Evolutionary conservation across 208 protist species (phyloP).

Genomic region (Trichomonas tenax): DNA sequence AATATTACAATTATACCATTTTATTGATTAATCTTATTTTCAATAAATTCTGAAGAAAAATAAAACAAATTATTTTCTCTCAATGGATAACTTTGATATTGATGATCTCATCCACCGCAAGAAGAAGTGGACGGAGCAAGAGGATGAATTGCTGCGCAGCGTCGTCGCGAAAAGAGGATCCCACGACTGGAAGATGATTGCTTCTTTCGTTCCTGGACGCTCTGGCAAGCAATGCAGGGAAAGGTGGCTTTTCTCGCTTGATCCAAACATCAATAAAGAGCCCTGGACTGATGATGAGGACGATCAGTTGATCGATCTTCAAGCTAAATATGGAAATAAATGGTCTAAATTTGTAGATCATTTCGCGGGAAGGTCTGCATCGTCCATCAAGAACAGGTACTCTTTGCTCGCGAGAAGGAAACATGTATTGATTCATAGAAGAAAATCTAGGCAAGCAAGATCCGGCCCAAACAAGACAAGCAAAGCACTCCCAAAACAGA

Average conservation of each 20-base stretch:
- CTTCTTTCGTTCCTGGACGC: not conserved
- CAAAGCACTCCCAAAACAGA: too few species aligned
- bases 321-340: not conserved
- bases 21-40: too few species aligned
- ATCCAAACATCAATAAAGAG: not conserved
- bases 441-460: too few species aligned
- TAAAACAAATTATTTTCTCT: too few species aligned
- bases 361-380: not conserved
- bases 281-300: not conserved
- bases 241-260: not conserved
- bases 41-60: too few species aligned
- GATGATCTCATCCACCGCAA: not conserved
- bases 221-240: not conserved
- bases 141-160: not conserved
- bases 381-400: not conserved
- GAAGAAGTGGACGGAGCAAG: not conserved
- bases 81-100: too few species aligned
- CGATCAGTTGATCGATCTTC: not conserved
- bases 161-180: not conserved
- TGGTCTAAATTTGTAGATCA: not conserved
- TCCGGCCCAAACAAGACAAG: too few species aligned
- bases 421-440: too few species aligned
- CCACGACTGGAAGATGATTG: not conserved
- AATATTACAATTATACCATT: too few species aligned
- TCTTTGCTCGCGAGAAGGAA: not conserved